A percentile compares a stretch with the other conserved stretches of the same genome.
Conservation (phyloP, 768 basidiomycete genomes). For the Antrodiella citrinella region DNA sequence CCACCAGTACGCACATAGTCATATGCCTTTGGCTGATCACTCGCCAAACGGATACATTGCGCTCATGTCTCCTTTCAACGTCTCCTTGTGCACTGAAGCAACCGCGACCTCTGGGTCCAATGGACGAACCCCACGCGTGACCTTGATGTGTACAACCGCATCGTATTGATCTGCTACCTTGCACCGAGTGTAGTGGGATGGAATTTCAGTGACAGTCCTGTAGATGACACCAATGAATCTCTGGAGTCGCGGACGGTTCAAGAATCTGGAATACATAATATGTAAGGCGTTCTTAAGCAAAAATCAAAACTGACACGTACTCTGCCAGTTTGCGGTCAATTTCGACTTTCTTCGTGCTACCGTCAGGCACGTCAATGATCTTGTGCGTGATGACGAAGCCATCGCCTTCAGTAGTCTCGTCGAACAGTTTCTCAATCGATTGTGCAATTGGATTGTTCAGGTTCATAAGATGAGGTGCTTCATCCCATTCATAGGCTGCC, state of each 20-base stretch:
- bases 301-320: constrained; percentile 14
- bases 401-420: constrained; percentile 13
- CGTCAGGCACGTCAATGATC: constrained; percentile 9
- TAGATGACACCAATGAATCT: constrained; percentile 25
- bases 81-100: too few species aligned
- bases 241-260: constrained; percentile 16
- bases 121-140: constrained; percentile 17
- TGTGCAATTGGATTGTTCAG: constrained; percentile 17
- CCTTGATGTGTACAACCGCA: constrained; percentile 15
- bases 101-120: constrained; percentile 15
- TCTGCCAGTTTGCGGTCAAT: constrained; percentile 13
- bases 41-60: constrained; percentile 18
- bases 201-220: constrained; percentile 16
- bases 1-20: too few species aligned
- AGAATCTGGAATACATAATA: constrained; percentile 10
- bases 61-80: constrained; percentile 8
- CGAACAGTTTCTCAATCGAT: constrained; percentile 18
- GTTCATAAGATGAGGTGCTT: constrained; percentile 16
- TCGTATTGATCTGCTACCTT: constrained; percentile 21
- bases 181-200: constrained; percentile 22
- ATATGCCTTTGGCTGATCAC: too few species aligned
- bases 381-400: constrained; percentile 15
- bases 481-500: constrained; percentile 22
- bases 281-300: background rate
- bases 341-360: constrained; percentile 12